Base-by-base conservation (phyloP, 2,329 filamentous ascomycete species). In the Magnaporthiopsis poae region DNA sequence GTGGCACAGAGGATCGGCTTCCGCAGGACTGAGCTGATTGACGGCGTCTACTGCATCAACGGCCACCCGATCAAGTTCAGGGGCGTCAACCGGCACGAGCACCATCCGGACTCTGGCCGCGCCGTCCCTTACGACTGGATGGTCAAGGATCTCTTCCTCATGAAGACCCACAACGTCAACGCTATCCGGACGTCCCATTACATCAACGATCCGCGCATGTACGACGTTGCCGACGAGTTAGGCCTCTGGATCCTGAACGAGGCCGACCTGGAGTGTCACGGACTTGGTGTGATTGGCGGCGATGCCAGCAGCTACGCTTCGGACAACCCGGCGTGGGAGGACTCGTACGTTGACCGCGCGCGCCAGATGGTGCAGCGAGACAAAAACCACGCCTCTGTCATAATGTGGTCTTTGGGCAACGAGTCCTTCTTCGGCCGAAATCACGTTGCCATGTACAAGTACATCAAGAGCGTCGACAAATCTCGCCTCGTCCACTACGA, bases 91-190 rank as follows among this genome's bases (percentile, higher is more conserved):
- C 79, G 88, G 21, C 89, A 91, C 71, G 89, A 91, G 67, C 88
- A 91, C 71, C 88, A 91, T 71, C 86, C 87, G 0, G 76, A 77
- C 31, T 81, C 82, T 35, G 88, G 88, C 3, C 84, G 88, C 0
- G 81, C 87, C 0, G 86, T 90, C 0, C 86, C 87, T 0, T 74
- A 84, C 8, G 84, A 87, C 1, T 88, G 84, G 67, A 83, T 89
- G 72, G 82, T 82, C 69, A 75, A 79, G 18, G 88, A 91, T 69
- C 77, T 91, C 1, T 71, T 87, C 2, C 77, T 86, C 3, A 91
- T 91, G 88, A 91, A 91, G 74, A 78, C 76, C 8, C 83, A 89
- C 77, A 90, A 90, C 71, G 82, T 91, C 76, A 91, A 91, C 69
- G 86, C 88, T 0, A 80, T 91, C 5, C 85, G 89, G 0, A 88